Percentiles rank a stretch among this genome's conserved stretches.
Evolutionary conservation across 2,329 filamentous ascomycete species (phyloP).

Genomic region (Phialocephala sp.): DNA sequence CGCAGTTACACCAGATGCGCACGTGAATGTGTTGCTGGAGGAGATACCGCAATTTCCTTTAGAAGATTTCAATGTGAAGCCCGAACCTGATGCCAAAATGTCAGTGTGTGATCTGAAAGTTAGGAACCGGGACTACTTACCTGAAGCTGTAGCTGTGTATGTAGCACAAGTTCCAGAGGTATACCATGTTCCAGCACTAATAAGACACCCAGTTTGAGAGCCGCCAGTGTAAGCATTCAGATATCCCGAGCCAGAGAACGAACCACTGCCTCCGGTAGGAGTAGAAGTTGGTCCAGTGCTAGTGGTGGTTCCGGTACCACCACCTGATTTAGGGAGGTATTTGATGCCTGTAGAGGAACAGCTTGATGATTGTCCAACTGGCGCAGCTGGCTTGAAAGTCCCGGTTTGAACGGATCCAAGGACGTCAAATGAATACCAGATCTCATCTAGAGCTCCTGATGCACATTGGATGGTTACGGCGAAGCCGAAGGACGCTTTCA

Average conservation of each 20-base stretch:
- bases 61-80: slow-evolving; percentile 57
- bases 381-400: slow-evolving; percentile 49
- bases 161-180: slow-evolving; percentile 70
- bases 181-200: slow-evolving; percentile 71
- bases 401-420: slow-evolving; percentile 57
- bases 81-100: slow-evolving; percentile 27
- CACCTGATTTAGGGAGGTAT: slow-evolving; percentile 53
- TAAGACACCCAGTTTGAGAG: slow-evolving; percentile 66
- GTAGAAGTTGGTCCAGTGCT: slow-evolving; percentile 17
- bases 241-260: slow-evolving; percentile 60
- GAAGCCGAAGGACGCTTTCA: slow-evolving; percentile 52
- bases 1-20: slow-evolving; percentile 53
- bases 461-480: slow-evolving; percentile 52
- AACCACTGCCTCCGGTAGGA: slow-evolving; percentile 40
- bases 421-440: slow-evolving; percentile 60
- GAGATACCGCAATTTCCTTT: slow-evolving; percentile 65
- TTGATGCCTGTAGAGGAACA: slow-evolving; percentile 66
- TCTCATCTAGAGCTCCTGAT: slow-evolving; percentile 54
- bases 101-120: slow-evolving; percentile 11
- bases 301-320: slow-evolving; percentile 48
- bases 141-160: slow-evolving; percentile 59
- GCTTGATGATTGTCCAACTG: slow-evolving; percentile 24
- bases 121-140: slow-evolving; percentile 45
- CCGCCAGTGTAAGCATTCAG: slow-evolving; percentile 60
- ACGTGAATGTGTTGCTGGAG: slow-evolving; percentile 57